Evolutionary conservation across 108 stramenopile genomes (phyloP).

Genomic region (Nannochloropsis gaditana): DNA sequence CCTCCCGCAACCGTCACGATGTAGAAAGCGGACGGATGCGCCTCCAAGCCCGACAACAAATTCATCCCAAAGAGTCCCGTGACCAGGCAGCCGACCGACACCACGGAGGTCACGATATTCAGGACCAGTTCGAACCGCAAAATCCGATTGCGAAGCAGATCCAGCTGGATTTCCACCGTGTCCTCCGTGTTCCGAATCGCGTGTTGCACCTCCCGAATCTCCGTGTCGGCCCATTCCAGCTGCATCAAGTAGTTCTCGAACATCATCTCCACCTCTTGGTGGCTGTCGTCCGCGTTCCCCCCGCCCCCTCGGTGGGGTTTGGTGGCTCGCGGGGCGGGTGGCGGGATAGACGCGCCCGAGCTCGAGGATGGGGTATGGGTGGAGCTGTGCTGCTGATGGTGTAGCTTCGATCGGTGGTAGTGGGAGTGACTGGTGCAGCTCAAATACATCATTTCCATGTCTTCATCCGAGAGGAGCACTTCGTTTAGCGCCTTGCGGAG

Average conservation of each 20-base stretch:
- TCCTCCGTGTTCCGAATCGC: conserved; percentile 52
- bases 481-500: conserved; percentile 50
- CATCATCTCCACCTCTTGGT: conserved; percentile 48
- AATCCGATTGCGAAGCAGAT: conserved; percentile 50
- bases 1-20: conserved; percentile 25
- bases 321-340: not conserved
- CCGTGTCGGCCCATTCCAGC: conserved; percentile 35
- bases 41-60: conserved; percentile 40
- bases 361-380: not conserved
- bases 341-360: not conserved
- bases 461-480: conserved; percentile 46
- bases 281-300: conserved; percentile 26
- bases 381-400: not conserved
- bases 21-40: conserved; percentile 27
- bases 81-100: conserved; percentile 45
- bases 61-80: conserved; percentile 54
- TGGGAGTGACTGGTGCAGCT: not conserved
- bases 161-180: conserved; percentile 53
- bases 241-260: conserved; percentile 55
- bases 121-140: conserved; percentile 49
- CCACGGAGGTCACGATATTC: conserved; percentile 44
- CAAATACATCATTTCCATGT: conserved; percentile 54
- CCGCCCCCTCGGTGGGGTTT: not conserved
- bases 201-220: conserved; percentile 41
- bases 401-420: not conserved